A percentile compares a stretch with the other conserved stretches of the same genome.
Evolutionary conservation across 345 rosid genomes (phyloP).

Genomic region (Pistacia vera): DNA sequence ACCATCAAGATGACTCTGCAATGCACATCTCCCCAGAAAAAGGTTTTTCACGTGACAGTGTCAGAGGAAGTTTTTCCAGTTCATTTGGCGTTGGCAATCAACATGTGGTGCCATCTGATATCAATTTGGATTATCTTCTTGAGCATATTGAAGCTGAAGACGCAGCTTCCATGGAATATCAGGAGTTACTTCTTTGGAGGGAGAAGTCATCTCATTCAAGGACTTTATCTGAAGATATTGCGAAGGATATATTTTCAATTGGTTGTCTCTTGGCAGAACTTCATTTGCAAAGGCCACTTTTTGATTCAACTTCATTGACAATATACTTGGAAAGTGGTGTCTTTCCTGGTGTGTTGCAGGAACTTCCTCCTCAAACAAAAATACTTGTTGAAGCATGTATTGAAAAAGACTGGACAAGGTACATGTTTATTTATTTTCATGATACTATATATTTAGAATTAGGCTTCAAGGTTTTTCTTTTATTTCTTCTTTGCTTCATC

Average conservation of each 20-base stretch:
- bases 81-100: slow-evolving; percentile 35
- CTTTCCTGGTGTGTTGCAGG: slow-evolving; percentile 58
- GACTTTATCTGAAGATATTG: slow-evolving; percentile 41
- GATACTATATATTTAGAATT: slow-evolving; percentile 2
- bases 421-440: neutral
- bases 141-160: slow-evolving; percentile 61
- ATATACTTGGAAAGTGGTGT: slow-evolving; percentile 49
- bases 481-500: slow-evolving; percentile 7
- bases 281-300: slow-evolving; percentile 70
- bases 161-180: slow-evolving; percentile 60
- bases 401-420: slow-evolving; percentile 74
- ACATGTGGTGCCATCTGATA: slow-evolving; percentile 32
- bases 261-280: slow-evolving; percentile 91
- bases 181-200: slow-evolving; percentile 74
- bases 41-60: slow-evolving; percentile 35
- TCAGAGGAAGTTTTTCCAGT: slow-evolving; percentile 30
- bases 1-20: slow-evolving; percentile 19
- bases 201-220: slow-evolving; percentile 44
- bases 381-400: slow-evolving; percentile 78
- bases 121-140: slow-evolving; percentile 66
- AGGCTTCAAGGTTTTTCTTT: slow-evolving; percentile 13
- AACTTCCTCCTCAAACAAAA: slow-evolving; percentile 77
- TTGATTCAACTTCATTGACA: slow-evolving; percentile 65
- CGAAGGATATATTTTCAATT: slow-evolving; percentile 75
- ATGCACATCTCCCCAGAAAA: slow-evolving; percentile 32